Conservation (phyloP, 2,329 filamentous ascomycete species). For the Leptodontidium sp. region DNA sequence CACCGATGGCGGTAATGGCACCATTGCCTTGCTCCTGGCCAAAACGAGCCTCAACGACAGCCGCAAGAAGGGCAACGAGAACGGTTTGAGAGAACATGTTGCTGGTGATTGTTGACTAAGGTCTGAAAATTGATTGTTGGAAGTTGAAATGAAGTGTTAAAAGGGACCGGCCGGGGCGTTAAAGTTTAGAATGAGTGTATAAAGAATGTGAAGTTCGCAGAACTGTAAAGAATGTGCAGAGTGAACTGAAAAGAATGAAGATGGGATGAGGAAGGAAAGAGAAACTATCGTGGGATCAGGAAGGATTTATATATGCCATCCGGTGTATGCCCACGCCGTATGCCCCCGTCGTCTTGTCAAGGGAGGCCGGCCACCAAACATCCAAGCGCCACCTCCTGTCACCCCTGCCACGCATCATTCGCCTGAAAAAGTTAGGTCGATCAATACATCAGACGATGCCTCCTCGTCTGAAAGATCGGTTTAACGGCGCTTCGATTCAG, state of each 20-base stretch:
- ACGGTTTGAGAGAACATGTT: slow-evolving; percentile 42
- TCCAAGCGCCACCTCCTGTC: slow-evolving; percentile 15
- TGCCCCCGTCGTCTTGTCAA: slow-evolving; percentile 11
- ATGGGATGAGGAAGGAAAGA: slow-evolving; percentile 30
- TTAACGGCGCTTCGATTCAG: slow-evolving; percentile 21
- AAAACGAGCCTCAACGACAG: slow-evolving; percentile 54
- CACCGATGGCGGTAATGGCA: slow-evolving; percentile 62
- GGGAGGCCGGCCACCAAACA: slow-evolving; percentile 16
- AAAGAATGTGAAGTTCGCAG: slow-evolving; percentile 45
- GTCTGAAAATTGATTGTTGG: slow-evolving; percentile 18
- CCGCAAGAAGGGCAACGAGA: slow-evolving; percentile 39
- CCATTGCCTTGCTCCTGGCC: slow-evolving; percentile 64
- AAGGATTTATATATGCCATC: slow-evolving; percentile 26
- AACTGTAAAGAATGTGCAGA: slow-evolving; percentile 42
- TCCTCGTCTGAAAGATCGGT: slow-evolving; percentile 14
- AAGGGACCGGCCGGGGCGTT: slow-evolving; percentile 40
- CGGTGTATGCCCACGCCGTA: neutral
- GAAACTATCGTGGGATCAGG: slow-evolving; percentile 13
- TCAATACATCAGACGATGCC: slow-evolving; percentile 28
- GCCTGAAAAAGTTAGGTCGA: slow-evolving; percentile 8
- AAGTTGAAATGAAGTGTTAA: slow-evolving; percentile 35
- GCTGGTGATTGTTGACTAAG: slow-evolving; percentile 14
- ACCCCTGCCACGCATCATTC: slow-evolving; percentile 10
- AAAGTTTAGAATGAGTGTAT: slow-evolving; percentile 35
- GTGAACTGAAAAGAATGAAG: slow-evolving; percentile 32